Evolutionary conservation across 305 asterid species (phyloP).

Genomic region (Fraxinus latifolia): DNA sequence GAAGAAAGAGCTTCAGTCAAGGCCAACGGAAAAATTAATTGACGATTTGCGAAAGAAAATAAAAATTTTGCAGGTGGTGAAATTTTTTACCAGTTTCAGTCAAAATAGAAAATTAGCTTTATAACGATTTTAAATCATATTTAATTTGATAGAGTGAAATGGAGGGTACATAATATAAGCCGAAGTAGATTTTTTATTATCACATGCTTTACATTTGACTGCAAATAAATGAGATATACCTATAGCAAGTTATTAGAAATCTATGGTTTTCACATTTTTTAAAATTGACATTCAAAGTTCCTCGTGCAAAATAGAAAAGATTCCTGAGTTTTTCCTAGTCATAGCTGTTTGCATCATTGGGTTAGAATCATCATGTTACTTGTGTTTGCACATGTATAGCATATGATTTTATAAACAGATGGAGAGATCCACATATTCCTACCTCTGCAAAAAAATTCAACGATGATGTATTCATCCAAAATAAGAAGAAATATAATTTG

Average conservation of each 20-base stretch:
- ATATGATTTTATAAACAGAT: neutral
- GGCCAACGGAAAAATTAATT: constrained; percentile 84
- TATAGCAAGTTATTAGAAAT: constrained; percentile 3
- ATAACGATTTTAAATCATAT: neutral
- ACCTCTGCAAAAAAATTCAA: neutral
- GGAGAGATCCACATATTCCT: constrained; percentile 10
- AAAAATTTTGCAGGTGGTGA: constrained; percentile 83
- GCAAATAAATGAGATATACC: constrained; percentile 1
- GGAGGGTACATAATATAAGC: constrained; percentile 13
- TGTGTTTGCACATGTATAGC: constrained; percentile 1
- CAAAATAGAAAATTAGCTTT: constrained; percentile 14
- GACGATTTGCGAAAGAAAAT: constrained; percentile 93
- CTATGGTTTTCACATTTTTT: neutral
- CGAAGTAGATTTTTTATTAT: neutral
- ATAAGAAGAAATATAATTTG: neutral
- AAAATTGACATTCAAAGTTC: neutral
- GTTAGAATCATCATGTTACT: neutral
- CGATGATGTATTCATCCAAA: neutral
- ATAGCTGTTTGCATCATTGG: neutral
- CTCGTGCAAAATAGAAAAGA: neutral
- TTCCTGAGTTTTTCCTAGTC: neutral
- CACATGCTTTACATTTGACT: neutral
- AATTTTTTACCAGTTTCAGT: constrained; percentile 14
- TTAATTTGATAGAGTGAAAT: constrained; percentile 13
- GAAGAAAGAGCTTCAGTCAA: constrained; percentile 78